Base-by-base conservation (phyloP, 2,329 filamentous ascomycete species). In the Phoma sp. region DNA sequence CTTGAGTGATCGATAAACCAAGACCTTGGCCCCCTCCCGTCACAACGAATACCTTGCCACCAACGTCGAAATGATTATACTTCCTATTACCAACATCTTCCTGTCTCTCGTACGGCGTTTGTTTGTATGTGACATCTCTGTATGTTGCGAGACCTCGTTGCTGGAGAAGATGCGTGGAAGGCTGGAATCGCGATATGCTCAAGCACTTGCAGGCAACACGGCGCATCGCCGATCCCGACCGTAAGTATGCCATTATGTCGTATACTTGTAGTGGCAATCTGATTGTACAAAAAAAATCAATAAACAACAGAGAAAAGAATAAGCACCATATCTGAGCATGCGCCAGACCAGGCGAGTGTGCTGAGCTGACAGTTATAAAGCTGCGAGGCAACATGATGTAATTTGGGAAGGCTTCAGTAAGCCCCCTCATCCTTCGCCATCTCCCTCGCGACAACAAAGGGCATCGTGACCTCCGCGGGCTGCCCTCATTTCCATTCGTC, bases 1-100 rank as follows among this genome's bases (percentile, higher is more conserved):
- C 88, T 64, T 93, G 88, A 0, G 88, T 84, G 65, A 92, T 84
- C 3, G 86, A 84, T 7, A 93, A 74, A 5, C 89, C 89, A 2
- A 93, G 78, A 0, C 90, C 90, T 50, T 86, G 81, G 0, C 83
- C 89, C 30, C 89, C 86, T 23, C 66, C 85, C 81, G 65, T 95
- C 80, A 71, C 83, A 83, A 74, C 61, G 23, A 72, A 74, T 7
- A 74, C 69, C 43, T 69, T 70, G 5, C 66, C 69, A 1, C 34
- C 56, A 26, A 74, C 39, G 43, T 74, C 68, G 29, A 74, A 74
- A 7, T 64, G 63, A 42, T 61, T 62, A 11, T 66, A 63, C 17
- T 26, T 48, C 34, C 64, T 64, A 2, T 53, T 47, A 26, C 59
- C 62, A 0, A 64, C 61, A 14, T 42, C 55, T 14, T 66, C 64